Base-by-base conservation (phyloP, 1,139 yeast species). In the Taphrina communis region DNA sequence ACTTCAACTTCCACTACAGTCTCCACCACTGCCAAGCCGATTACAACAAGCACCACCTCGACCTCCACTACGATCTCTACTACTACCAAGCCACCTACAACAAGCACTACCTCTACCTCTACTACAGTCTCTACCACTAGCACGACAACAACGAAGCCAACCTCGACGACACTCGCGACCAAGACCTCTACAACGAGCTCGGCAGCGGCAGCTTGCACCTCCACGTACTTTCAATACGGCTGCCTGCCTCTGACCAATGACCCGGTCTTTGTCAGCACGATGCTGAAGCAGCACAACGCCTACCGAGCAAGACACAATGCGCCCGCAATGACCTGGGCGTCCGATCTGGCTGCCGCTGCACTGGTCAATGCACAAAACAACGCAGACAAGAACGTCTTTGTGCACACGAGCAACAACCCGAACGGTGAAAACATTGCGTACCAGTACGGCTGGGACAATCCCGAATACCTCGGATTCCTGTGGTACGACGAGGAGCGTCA, bases 381-480 rank as follows among this genome's bases (percentile, higher is more conserved):
- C 77, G 75, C 78, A 42, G 84, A 86, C 78, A 84, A 84, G 77
- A 91, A 97, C 81, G 84, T 86, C 52, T 85, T 91, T 78, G 79
- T 80, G 50, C 97, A 92, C 81, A 87, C 96, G 65, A 85, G 93
- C 52, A 87, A 87, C 63, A 89, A 90, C 69, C 75, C 78, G 57
- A 87, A 82, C 78, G 95, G 95, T 76, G 95, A 89, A 79, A 89
- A 89, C 81, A 81, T 58, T 21, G 95, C 91, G 17, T 19, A 35
- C 38, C 67, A 53, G 48, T 21, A 56, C 66, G 61, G 68, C 52
- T 50, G 42, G 44, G 44, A 52, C 56, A 69, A 77, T 41, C 77
- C 80, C 36, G 79, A 82, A 35, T 88, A 85, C 56, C 87, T 87
- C 52, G 86, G 88, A 68, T 81, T 84, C 58, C 94, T 90, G 69